Base-by-base conservation (phyloP, 257 asterid species). In the Schizonepeta tenuifolia region DNA sequence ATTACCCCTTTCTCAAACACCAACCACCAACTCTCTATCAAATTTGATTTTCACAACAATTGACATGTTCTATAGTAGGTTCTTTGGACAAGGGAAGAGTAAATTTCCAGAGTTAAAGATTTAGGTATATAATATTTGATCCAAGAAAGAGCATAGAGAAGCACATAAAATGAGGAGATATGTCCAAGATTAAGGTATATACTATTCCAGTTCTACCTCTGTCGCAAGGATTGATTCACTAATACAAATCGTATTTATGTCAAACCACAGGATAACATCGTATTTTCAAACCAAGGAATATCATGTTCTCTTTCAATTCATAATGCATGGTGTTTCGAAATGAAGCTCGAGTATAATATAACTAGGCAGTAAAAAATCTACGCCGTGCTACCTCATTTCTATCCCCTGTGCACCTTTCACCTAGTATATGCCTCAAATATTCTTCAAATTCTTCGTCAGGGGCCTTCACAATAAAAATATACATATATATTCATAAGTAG, bases 401-500 rank as follows among this genome's bases (percentile, higher is more conserved):
- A 68, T 90, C 96, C 68, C 96, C 99, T 7, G 95, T 80, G 86
- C 96, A 91, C 76, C 77, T 90, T 81, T 87, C 96, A 62, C 96
- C 96, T 1, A 84, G 81, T 12, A 89, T 86, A 82, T 88, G 96
- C 81, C 98, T 87, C 66, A 94, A 77, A 78, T 86, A 86, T 83
- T 92, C 98, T 83, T 95, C 98, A 79, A 92, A 95, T 74, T 90
- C 98, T 90, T 95, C 98, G 77, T 92, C 99, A 0, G 98, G 97
- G 72, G 97, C 98, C 99, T 95, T 40, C 77, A 65, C 5, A 1
- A 24, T 58, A 75, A 57, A 58, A 76, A 69, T 22, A 35, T 49
- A 22, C 0, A 56, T 49, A 22, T 1, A 56, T 24, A 51, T 7
- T 36, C 7, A 36, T 38, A 51, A 21, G 7, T 24, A 40, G 17